phyloP scores from a whole-genome alignment of 768 basidiomycete genomes.

The Flagelloscypha sp. region DNA sequence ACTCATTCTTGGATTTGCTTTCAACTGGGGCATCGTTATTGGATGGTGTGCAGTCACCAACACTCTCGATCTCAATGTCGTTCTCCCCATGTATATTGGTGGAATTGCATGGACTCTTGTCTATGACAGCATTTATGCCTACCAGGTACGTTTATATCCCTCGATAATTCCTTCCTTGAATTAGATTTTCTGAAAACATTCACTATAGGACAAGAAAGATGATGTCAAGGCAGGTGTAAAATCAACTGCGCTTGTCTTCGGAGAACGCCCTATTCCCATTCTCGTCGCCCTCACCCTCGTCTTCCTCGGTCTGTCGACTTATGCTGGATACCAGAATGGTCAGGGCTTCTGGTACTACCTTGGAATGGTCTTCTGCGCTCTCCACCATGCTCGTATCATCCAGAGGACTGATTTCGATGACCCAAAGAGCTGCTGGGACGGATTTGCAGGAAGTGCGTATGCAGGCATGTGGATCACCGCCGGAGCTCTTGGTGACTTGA shows the following conservation, averaged over 20 bases:
- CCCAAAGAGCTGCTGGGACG: slow-evolving; percentile 13
- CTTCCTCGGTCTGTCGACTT: slow-evolving; percentile 16
- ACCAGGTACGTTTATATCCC: no score
- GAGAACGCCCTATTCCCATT: slow-evolving; percentile 31
- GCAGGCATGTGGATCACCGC: no score
- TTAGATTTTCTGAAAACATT: not conserved
- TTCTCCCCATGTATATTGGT: slow-evolving; percentile 9
- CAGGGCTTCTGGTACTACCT: slow-evolving; percentile 14
- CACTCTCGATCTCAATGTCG: no score
- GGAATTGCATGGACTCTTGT: no score
- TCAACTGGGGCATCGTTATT: no score
- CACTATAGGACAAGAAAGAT: slow-evolving; percentile 43
- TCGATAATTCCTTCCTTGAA: slow-evolving; percentile 18
- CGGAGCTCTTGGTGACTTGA: no score
- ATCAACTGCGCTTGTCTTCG: slow-evolving; percentile 57
- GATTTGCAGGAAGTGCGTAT: slow-evolving; percentile 5
- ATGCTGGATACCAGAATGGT: slow-evolving; percentile 19
- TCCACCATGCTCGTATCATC: slow-evolving; percentile 12
- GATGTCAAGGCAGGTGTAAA: slow-evolving; percentile 51
- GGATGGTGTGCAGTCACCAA: slow-evolving; percentile 55
- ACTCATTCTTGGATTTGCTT: slow-evolving; percentile 19
- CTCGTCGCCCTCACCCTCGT: slow-evolving; percentile 30
- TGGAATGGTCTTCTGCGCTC: slow-evolving; percentile 11
- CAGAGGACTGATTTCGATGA: slow-evolving; percentile 11
- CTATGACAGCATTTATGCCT: slow-evolving; percentile 57